Evolutionary conservation across 352 stramenopile genomes (phyloP).

Genomic region (Pythium vanterpoolii): DNA sequence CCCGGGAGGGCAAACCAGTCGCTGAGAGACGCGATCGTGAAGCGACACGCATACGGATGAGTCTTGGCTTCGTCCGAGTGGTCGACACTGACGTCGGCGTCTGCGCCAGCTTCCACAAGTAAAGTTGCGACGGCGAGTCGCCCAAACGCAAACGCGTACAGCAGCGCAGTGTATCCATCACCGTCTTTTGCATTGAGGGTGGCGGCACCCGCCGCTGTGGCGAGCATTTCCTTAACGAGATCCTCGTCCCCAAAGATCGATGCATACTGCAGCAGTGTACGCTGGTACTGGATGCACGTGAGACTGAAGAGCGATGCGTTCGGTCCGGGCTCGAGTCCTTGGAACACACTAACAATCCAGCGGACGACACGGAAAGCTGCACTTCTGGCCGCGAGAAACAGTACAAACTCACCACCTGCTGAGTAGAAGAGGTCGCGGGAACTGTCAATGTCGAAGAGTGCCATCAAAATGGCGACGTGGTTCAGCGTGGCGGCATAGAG

Average conservation of each 20-base stretch:
- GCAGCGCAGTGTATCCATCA: constrained; percentile 42
- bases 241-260: constrained; percentile 40
- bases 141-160: constrained; percentile 59
- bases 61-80: constrained; percentile 39
- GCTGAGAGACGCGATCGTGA: constrained; percentile 42
- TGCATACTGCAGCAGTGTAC: constrained; percentile 49
- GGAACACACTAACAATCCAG: constrained; percentile 40
- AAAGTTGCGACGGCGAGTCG: constrained; percentile 28
- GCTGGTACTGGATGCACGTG: constrained; percentile 23
- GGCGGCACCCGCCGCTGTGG: neutral
- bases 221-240: constrained; percentile 22
- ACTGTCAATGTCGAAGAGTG: constrained; percentile 26
- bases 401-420: constrained; percentile 30
- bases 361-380: constrained; percentile 44
- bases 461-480: constrained; percentile 44
- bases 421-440: constrained; percentile 26
- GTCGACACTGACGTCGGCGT: constrained; percentile 32
- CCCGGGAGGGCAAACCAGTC: constrained; percentile 59
- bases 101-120: constrained; percentile 32
- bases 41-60: constrained; percentile 46
- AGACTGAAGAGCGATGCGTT: constrained; percentile 2
- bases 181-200: constrained; percentile 34
- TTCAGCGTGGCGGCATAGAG: constrained; percentile 53
- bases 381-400: constrained; percentile 45
- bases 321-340: constrained; percentile 3